Base-by-base conservation (phyloP, 2,329 filamentous ascomycete genomes). In the Verticillium isaacii region DNA sequence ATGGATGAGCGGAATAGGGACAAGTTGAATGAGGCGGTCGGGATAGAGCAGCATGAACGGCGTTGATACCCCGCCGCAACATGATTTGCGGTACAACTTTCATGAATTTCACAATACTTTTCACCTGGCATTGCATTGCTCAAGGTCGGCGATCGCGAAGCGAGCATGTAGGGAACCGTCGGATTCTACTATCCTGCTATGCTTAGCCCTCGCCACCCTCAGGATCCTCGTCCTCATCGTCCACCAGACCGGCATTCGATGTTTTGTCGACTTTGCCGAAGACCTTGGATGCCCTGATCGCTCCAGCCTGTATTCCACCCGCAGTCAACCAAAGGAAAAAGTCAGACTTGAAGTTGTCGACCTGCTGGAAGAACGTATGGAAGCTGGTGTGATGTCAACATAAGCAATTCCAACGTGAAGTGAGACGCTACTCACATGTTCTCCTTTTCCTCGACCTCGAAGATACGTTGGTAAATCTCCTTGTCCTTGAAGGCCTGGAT, bases 391-490 rank as follows among this genome's bases (percentile, higher is more conserved):
- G 0, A 58, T 15, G 60, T 71, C 56, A 72, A 65, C 52, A 59
- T 37, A 12, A 11, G 37, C 5, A 41, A 57, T 12, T 15, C 1
- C 14, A 15, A 15, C 36, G 32, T 34, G 12, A 4, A 11, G n/a
- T n/a, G 45, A 52, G 1, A 34, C 9, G 14, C 3, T 41, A 85
- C 91, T 85, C 82, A 94, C 91, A 91, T 86, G 72, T 94, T 93
- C 66, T 92, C 89, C 73, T 89, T 86, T 76, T 95, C 91, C 75
- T 98, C 95, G 59, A 96, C 89, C 32, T 89, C 84, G 75, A 96
- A 98, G 67, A 98, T 97, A 29, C 92, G 85, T 70, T 91, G 86
- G 73, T 99, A 99, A 64, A 99, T 98, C 74, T 96, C 88, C 67
- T 88, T 79, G 72, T 96, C 88, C 79, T 98, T 98, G 78, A 99